These are phyloP conservation scores for Boletus reticulatus DNA, from an alignment of 768 basidiomycete genomes.

Conservation along the genomic window DNA sequence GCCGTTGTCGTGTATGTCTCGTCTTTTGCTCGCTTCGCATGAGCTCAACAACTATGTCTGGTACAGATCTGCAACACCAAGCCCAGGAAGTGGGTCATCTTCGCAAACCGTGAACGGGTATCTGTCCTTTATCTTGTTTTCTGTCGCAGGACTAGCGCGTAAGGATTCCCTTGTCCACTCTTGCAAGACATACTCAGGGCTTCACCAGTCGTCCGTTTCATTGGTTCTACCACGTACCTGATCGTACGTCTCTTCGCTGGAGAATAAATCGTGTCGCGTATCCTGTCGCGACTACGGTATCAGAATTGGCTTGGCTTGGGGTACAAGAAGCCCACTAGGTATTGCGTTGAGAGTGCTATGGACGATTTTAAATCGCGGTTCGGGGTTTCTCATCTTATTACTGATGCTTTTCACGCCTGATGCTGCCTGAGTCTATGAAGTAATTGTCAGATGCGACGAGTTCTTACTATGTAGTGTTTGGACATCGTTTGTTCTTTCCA, in stretches of 20 bases:
- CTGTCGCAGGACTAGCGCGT: slow-evolving; percentile 87
- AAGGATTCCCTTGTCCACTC: slow-evolving; percentile 33
- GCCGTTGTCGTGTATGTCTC: slow-evolving; percentile 70
- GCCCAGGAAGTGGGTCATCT: slow-evolving; percentile 45
- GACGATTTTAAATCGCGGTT: slow-evolving; percentile 10
- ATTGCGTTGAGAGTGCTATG: neutral
- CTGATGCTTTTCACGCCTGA: neutral
- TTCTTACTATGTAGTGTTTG: neutral
- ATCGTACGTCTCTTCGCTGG: slow-evolving; percentile 85
- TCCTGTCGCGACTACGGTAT: no score
- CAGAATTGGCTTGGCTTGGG: neutral
- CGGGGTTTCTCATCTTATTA: neutral
- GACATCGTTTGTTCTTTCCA: neutral
- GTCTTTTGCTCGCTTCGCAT: neutral
- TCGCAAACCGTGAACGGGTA: slow-evolving; percentile 72
- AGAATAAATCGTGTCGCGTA: slow-evolving; percentile 54
- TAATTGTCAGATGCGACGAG: neutral
- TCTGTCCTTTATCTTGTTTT: slow-evolving; percentile 86
- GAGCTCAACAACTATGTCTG: neutral
- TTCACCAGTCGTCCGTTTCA: slow-evolving; percentile 71
- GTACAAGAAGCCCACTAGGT: no score
- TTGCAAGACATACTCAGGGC: neutral
- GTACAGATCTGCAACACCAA: slow-evolving; percentile 42
- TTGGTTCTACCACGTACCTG: slow-evolving; percentile 82
- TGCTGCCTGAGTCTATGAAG: no score